Percentiles rank a stretch among this genome's conserved stretches.
These are phyloP conservation scores for Leavenworthia alabamica DNA, from an alignment of 345 rosid species.

Conservation along the genomic window DNA sequence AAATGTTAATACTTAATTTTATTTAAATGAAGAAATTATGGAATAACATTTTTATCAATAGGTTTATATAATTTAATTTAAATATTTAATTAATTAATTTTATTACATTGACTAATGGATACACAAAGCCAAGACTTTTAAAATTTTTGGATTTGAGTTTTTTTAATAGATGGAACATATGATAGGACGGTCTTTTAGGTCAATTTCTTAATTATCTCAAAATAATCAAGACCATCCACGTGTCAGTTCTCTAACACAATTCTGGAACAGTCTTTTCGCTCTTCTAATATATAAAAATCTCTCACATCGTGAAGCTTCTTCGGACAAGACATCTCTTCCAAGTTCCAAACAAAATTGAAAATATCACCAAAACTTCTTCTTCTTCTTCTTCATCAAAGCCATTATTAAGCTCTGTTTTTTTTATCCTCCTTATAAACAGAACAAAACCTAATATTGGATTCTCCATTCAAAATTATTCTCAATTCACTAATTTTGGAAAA, in stretches of 20 bases:
- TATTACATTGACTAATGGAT: not conserved
- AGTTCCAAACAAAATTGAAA: conserved; percentile 1
- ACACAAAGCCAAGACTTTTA: not conserved
- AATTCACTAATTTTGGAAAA: conserved; percentile 22
- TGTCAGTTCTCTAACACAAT: not conserved
- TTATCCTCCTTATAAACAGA: conserved; percentile 1
- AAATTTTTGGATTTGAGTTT: not conserved
- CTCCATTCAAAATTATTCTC: not conserved
- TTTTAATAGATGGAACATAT: conserved; percentile 10
- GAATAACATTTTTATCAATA: not conserved
- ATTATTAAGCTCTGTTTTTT: conserved; percentile 22
- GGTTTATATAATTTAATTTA: too few relatives aligned
- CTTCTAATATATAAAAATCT: not conserved
- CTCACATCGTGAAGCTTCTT: conserved; percentile 1
- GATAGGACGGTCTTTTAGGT: conserved; percentile 9
- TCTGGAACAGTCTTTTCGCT: conserved; percentile 16
- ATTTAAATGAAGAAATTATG: not conserved
- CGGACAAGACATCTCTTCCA: not conserved
- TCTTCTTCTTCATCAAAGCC: not conserved
- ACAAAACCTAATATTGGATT: conserved; percentile 18
- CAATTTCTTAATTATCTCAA: not conserved
- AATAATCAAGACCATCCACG: not conserved
- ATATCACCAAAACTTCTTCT: not conserved
- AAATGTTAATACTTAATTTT: not conserved
- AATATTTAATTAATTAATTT: too few relatives aligned